Percentiles rank a stretch among this genome's conserved stretches.
These are phyloP conservation scores for Dendrobium officinale DNA, from an alignment of 106 monocot genomes.

Conservation along the genomic window DNA sequence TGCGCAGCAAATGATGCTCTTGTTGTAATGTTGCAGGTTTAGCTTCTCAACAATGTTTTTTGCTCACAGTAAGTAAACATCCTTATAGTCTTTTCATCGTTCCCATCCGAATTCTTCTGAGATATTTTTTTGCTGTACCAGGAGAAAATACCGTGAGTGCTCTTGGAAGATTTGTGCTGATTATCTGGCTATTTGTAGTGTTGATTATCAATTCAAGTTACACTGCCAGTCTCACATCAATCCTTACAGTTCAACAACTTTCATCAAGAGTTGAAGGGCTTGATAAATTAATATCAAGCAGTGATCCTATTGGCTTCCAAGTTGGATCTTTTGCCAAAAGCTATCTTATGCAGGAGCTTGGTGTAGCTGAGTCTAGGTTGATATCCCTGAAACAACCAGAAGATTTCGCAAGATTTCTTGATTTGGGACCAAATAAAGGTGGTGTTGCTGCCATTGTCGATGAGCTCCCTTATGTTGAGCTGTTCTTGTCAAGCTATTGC, in stretches of 20 bases:
- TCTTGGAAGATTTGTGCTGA: constrained; percentile 68
- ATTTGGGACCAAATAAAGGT: constrained; percentile 52
- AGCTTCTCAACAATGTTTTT: constrained; percentile 99
- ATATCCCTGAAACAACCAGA: constrained; percentile 38
- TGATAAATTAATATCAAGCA: constrained; percentile 62
- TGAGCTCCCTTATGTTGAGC: constrained; percentile 68
- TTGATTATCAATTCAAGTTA: constrained; percentile 92
- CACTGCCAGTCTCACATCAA: constrained; percentile 90
- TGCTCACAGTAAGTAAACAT: constrained; percentile 71
- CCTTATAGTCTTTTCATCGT: background rate
- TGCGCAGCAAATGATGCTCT: background rate
- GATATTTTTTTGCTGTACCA: constrained; percentile 18
- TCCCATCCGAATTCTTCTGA: background rate
- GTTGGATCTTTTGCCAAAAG: constrained; percentile 65
- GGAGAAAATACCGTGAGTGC: constrained; percentile 70
- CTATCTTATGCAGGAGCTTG: constrained; percentile 67
- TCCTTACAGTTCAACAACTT: constrained; percentile 89
- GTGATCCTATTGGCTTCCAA: constrained; percentile 72
- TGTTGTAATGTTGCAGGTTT: constrained; percentile 62
- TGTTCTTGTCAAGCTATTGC: constrained; percentile 74
- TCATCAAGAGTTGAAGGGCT: constrained; percentile 62
- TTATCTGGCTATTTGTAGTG: constrained; percentile 91
- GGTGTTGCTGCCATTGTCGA: constrained; percentile 86
- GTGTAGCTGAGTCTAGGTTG: constrained; percentile 54
- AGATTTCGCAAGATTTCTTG: constrained; percentile 62